phyloP scores from a whole-genome alignment of 2,329 filamentous ascomycete genomes.

The Penicillium brasilianum region DNA sequence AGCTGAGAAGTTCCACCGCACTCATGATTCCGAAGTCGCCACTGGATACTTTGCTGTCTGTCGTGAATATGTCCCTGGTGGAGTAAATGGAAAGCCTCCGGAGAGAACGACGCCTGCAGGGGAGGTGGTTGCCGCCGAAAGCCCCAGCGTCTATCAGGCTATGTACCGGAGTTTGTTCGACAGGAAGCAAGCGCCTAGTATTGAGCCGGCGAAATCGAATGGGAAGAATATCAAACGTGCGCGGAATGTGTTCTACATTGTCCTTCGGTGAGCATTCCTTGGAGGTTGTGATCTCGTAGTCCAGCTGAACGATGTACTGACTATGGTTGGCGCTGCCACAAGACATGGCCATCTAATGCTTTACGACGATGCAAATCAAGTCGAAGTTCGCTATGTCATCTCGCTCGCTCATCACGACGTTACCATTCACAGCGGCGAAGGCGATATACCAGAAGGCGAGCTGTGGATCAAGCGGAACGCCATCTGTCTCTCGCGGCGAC shows the following conservation, averaged over 20 bases:
- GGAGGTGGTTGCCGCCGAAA: conserved; percentile 76
- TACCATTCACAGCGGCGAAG: conserved; percentile 80
- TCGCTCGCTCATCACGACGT: conserved; percentile 84
- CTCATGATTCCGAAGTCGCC: conserved; percentile 75
- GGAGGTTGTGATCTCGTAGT: background rate
- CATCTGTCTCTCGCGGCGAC: conserved; percentile 74
- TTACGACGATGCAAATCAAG: conserved; percentile 92
- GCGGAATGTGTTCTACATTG: conserved; percentile 91
- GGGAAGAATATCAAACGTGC: conserved; percentile 62
- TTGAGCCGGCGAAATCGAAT: conserved; percentile 58
- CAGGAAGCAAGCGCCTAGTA: conserved; percentile 65
- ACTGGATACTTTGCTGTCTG: conserved; percentile 96
- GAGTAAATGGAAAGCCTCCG: conserved; percentile 89
- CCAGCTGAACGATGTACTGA: conserved; percentile 18
- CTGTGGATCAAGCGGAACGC: conserved; percentile 95
- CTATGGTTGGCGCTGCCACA: conserved; percentile 14
- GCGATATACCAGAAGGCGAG: conserved; percentile 83
- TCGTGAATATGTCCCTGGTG: conserved; percentile 87
- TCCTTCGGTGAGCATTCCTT: conserved; percentile 68
- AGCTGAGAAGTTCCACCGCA: conserved; percentile 65
- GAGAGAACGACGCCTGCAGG: conserved; percentile 83
- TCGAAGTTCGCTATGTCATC: conserved; percentile 95
- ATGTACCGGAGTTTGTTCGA: conserved; percentile 98
- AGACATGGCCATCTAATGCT: conserved; percentile 96
- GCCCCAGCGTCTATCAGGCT: conserved; percentile 93